Percentiles rank a stretch among this genome's conserved stretches.
These are phyloP conservation scores for Coniferiporia weirii DNA, from an alignment of 1,284 basidiomycete species.

Conservation along the genomic window DNA sequence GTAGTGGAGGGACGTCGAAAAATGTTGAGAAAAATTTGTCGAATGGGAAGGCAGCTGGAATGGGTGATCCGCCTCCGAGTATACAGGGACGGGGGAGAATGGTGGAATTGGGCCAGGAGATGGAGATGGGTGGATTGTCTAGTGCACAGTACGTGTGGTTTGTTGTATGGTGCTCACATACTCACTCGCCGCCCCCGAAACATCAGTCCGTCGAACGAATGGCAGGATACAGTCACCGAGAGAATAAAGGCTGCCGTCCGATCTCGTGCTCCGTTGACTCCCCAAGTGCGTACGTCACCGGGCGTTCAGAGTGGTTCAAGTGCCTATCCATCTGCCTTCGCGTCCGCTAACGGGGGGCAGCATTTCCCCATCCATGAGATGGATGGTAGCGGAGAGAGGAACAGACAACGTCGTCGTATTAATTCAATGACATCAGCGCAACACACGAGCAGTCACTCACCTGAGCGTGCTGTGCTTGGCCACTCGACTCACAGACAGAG, in stretches of 20 bases:
- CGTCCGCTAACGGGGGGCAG: neutral
- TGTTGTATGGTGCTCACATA: neutral
- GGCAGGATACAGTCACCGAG: constrained; percentile 62
- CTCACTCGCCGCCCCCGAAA: constrained; percentile 12
- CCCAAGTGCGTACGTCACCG: no score
- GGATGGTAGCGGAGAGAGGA: neutral
- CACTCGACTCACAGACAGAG: constrained; percentile 7
- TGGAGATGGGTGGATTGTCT: constrained; percentile 7
- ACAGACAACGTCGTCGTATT: constrained; percentile 12
- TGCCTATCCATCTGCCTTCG: neutral
- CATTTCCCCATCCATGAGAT: neutral
- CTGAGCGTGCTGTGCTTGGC: neutral
- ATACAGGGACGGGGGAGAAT: constrained; percentile 16
- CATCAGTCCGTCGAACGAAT: constrained; percentile 68
- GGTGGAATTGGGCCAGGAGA: constrained; percentile 17
- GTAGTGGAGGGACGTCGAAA: constrained; percentile 20
- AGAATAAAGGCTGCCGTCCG: constrained; percentile 21
- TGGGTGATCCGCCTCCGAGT: constrained; percentile 5
- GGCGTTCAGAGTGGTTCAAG: neutral
- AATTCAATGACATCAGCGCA: neutral
- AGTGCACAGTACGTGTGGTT: constrained; percentile 12
- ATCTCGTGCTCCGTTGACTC: neutral
- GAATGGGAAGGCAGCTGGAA: neutral
- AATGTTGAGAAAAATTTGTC: neutral
- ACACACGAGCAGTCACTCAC: constrained; percentile 1